Percentiles rank a stretch among this genome's conserved stretches.
phyloP scores from a whole-genome alignment of 306 rosid species.

The Pterocarpus santalinus region DNA sequence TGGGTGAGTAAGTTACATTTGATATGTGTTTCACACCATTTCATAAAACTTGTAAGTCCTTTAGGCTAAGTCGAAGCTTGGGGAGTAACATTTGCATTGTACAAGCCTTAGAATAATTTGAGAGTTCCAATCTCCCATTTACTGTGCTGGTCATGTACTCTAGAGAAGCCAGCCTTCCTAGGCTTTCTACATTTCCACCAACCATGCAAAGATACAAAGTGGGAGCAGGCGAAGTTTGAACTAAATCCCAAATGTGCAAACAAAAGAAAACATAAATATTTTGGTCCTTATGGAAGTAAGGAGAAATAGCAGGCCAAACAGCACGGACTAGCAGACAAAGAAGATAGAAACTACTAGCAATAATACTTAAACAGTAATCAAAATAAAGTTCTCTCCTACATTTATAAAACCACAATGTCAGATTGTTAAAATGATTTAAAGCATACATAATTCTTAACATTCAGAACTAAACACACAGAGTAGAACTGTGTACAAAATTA shows the following conservation, averaged over 20 bases:
- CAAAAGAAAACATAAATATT: slow-evolving; percentile 15
- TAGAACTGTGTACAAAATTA: slow-evolving; percentile 8
- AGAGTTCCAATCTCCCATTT: slow-evolving; percentile 23
- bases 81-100: background rate
- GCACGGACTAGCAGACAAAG: slow-evolving; percentile 1
- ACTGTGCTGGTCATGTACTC: background rate
- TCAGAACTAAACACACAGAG: slow-evolving; percentile 1
- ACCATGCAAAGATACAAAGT: slow-evolving; percentile 46
- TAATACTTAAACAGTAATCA: background rate
- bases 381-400: slow-evolving; percentile 27
- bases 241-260: slow-evolving; percentile 36
- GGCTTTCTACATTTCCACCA: slow-evolving; percentile 49
- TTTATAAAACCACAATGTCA: slow-evolving; percentile 9
- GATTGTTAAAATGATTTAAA: slow-evolving; percentile 36
- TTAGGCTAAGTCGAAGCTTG: slow-evolving; percentile 8
- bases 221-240: slow-evolving; percentile 32
- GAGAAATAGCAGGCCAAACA: slow-evolving; percentile 34
- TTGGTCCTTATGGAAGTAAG: slow-evolving; percentile 5
- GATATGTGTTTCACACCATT: slow-evolving; percentile 8
- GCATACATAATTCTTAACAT: slow-evolving; percentile 19
- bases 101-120: slow-evolving; percentile 1
- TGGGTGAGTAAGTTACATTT: slow-evolving; percentile 6
- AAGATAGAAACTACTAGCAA: slow-evolving; percentile 15
- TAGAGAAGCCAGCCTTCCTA: background rate
- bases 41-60: background rate